Evolutionary conservation across 179 eudicot genomes (phyloP).

Genomic region (Vitellaria paradoxa): DNA sequence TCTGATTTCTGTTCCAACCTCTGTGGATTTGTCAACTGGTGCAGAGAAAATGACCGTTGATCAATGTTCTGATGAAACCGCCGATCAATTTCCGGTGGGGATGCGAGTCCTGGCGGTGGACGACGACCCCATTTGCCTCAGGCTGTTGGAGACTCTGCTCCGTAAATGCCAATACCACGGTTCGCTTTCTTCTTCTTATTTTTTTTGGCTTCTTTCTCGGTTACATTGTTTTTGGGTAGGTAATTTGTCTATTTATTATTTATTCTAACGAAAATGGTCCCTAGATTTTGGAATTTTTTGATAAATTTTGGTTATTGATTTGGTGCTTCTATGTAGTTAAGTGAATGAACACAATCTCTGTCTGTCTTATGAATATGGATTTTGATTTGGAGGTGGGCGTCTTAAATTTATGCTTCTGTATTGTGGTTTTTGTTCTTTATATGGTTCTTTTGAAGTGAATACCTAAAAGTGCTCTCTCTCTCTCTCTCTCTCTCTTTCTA

Average conservation of each 20-base stretch:
- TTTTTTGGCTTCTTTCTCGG: background rate
- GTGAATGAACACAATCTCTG: background rate
- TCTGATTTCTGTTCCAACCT: background rate
- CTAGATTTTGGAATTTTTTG: background rate
- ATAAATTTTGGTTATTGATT: no score
- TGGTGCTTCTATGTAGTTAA: background rate
- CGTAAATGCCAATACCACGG: conserved; percentile 64
- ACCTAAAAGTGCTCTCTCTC: background rate
- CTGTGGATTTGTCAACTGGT: background rate
- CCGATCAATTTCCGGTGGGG: conserved; percentile 54
- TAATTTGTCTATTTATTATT: no score
- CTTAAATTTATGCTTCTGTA: background rate
- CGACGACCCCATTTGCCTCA: conserved; percentile 55
- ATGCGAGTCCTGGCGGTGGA: conserved; percentile 69
- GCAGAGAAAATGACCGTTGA: conserved; percentile 37
- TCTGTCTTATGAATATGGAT: background rate
- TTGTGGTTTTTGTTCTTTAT: background rate
- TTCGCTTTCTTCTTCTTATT: conserved; percentile 12
- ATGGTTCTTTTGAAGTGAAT: background rate
- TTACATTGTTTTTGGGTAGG: background rate
- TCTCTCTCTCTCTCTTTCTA: no score
- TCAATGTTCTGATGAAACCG: background rate
- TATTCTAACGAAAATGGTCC: background rate
- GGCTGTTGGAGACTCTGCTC: conserved; percentile 39
- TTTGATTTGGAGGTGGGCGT: background rate